Percentiles rank a stretch among this genome's conserved stretches.
Conservation (phyloP, 495 filamentous ascomycete species). For the Platismatia glauca region DNA sequence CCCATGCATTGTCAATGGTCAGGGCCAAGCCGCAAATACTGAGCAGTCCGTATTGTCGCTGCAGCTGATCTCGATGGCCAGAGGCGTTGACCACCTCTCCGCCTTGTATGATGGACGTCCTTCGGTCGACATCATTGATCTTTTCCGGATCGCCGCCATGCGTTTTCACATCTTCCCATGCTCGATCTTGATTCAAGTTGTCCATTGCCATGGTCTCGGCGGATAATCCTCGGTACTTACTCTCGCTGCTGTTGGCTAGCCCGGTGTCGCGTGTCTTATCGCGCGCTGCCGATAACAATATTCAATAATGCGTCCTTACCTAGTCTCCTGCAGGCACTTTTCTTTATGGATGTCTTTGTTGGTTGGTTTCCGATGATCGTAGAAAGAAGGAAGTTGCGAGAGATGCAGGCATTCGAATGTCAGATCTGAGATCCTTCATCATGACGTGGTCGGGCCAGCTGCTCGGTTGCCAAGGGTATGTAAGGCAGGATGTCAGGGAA, state of each 20-base stretch:
- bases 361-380: background rate
- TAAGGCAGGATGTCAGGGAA: background rate
- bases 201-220: background rate
- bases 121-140: background rate
- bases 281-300: background rate
- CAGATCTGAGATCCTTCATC: background rate
- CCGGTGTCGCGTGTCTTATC: background rate
- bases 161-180: background rate
- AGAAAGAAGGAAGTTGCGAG: background rate
- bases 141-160: slow-evolving; percentile 8
- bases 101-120: background rate
- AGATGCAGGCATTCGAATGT: background rate
- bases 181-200: background rate
- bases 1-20: slow-evolving; percentile 52
- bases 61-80: slow-evolving; percentile 51
- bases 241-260: background rate
- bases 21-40: slow-evolving; percentile 49
- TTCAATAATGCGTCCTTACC: background rate
- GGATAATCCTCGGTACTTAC: background rate
- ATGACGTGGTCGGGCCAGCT: background rate
- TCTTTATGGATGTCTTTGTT: background rate
- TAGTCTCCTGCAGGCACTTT: background rate
- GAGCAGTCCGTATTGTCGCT: slow-evolving; percentile 50
- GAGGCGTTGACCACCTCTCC: slow-evolving; percentile 40
- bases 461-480: background rate